Base-by-base conservation (phyloP, 106 monocot genomes). In the Cymbidium sinense region DNA sequence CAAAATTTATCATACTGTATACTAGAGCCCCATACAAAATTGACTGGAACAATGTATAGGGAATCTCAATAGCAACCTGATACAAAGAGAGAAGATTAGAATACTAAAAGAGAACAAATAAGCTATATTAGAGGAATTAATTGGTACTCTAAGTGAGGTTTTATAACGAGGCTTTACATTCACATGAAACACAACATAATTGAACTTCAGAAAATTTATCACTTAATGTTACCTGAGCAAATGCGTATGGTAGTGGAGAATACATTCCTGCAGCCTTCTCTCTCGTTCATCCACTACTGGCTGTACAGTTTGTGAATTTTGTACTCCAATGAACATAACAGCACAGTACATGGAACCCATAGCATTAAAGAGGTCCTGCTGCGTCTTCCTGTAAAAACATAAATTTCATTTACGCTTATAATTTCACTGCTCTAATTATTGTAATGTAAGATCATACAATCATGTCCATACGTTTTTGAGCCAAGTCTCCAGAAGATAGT, bases 261-360 rank as follows among this genome's bases (percentile, higher is more conserved):
- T 93, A 93, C 93, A 94, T 94, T 77, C 94, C 94, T 2, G 94
- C 94, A 18, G 94, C 90, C 83, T 84, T 93, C 75, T 93, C 93
- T 78, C 93, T 74, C 94, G 77, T 79, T 94, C 89, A 54, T 91
- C 94, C 23, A 93, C 88, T 28, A 93, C 84, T 20, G 94, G 94
- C 71, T 90, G 90, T n/a, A 93, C 90, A 0, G 90, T 88, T 76
- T 88, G 88, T 27, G 86, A 84, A 54, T 93, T 93, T 69, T 93
- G 93, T 43, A 93, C 82, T 39, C 93, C 93, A 34, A 93, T 90
- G 85, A 90, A 93, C 70, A 93, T 76, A 70, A 86, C 88, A 30
- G 90, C 89, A 44, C 86, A 83, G 50, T 90, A 93, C 84, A 93
- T 87, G 21, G 88, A 90, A 4, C 93, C 93, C 83, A 88, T 79